phyloP scores from a whole-genome alignment of 2,329 filamentous ascomycete genomes.

The Penicillium sp. region DNA sequence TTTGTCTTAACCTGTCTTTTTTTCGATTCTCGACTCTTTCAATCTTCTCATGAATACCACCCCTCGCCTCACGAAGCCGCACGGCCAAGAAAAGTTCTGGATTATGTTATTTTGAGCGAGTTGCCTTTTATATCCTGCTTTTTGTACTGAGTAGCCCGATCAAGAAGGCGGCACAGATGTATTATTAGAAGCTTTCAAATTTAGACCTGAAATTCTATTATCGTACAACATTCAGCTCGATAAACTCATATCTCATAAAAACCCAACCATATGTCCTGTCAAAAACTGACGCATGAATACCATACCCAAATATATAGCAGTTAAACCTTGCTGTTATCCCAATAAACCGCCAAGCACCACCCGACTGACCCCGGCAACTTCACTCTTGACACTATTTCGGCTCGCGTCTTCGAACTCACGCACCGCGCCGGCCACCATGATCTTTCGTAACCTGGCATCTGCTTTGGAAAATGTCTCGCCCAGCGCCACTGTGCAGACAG shows the following conservation, averaged over 20 bases:
- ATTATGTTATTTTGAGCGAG: conserved; percentile 14
- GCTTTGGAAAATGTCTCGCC: conserved; percentile 88
- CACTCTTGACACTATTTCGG: conserved; percentile 70
- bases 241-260: conserved; percentile 6
- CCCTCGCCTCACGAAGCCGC: conserved; percentile 6
- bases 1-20: conserved; percentile 3
- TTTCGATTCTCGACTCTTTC: conserved; percentile 4
- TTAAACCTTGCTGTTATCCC: conserved; percentile 34
- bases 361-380: conserved; percentile 82
- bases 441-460: conserved; percentile 80
- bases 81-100: conserved; percentile 15
- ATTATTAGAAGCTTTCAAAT: conserved; percentile 15
- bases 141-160: not conserved
- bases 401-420: conserved; percentile 92
- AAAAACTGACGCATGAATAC: not conserved
- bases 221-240: conserved; percentile 12
- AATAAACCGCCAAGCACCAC: conserved; percentile 86
- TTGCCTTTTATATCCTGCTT: not conserved
- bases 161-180: conserved; percentile 11
- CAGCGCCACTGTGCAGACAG: conserved; percentile 67
- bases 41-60: conserved; percentile 13
- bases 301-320: not conserved
- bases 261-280: not conserved
- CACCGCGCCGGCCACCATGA: conserved; percentile 81
- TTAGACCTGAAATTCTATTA: conserved; percentile 12